Evolutionary conservation across 78 protist species (phyloP).

Genomic region (Chrysochromulina parva): DNA sequence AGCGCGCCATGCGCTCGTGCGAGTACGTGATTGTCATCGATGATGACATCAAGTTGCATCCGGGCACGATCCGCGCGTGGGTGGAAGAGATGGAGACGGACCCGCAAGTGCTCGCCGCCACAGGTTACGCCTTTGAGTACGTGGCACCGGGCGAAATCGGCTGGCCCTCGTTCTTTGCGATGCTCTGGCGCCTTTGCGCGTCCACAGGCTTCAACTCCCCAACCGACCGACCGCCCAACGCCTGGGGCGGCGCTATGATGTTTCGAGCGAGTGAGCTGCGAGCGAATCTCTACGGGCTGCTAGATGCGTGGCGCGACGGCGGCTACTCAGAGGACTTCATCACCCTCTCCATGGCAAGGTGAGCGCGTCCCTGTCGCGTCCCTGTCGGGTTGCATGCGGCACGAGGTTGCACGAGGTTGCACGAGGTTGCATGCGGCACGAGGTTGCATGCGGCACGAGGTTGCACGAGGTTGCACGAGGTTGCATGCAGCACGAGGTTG

Average conservation of each 20-base stretch:
- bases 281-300: not conserved
- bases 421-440: no score
- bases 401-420: no score
- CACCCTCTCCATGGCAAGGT: not conserved
- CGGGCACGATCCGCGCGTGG: not conserved
- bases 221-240: not conserved
- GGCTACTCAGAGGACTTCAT: constrained; percentile 56
- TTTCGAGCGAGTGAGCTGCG: not conserved
- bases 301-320: constrained; percentile 48
- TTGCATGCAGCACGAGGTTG: no score
- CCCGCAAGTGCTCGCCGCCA: not conserved
- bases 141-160: not conserved
- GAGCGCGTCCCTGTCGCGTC: no score
- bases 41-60: constrained; percentile 41
- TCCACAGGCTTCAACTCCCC: no score
- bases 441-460: no score
- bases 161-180: no score
- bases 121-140: constrained; percentile 36
- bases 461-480: no score
- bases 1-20: not conserved
- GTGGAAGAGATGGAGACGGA: not conserved
- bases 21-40: constrained; percentile 29
- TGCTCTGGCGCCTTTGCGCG: no score
- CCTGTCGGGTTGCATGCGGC: no score
- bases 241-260: constrained; percentile 54